These are phyloP conservation scores for Xylaria polymorpha DNA, from an alignment of 2,329 filamentous ascomycete species.

Conservation along the genomic window DNA sequence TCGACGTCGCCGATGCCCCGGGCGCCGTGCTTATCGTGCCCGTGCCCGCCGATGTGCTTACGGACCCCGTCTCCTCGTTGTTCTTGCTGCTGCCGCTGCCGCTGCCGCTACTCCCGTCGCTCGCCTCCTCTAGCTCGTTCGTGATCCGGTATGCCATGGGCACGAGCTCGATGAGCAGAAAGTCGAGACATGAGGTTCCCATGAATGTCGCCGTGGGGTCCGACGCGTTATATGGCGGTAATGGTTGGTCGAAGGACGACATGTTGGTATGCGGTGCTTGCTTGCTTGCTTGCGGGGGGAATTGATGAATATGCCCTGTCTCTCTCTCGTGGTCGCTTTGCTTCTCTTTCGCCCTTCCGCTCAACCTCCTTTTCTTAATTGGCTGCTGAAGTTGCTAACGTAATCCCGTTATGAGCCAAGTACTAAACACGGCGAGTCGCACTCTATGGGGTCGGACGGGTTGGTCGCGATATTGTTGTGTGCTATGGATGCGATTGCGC, in stretches of 20 bases:
- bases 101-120: constrained; percentile 28
- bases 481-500: constrained; percentile 1
- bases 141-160: constrained; percentile 91
- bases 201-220: constrained; percentile 83
- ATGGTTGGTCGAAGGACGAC: constrained; percentile 76
- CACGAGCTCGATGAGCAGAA: constrained; percentile 95
- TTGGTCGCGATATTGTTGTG: constrained; percentile 6
- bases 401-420: not conserved
- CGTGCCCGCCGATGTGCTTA: constrained; percentile 31
- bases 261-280: constrained; percentile 16
- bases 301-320: not conserved
- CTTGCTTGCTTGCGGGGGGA: not conserved
- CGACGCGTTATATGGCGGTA: constrained; percentile 75
- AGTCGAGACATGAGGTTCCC: constrained; percentile 87
- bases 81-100: constrained; percentile 32
- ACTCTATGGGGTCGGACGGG: too few species aligned
- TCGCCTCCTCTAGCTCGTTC: constrained; percentile 71
- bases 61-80: constrained; percentile 38
- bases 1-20: constrained; percentile 32
- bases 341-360: not conserved
- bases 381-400: too few species aligned
- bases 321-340: not conserved
- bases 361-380: not conserved
- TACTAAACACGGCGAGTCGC: not conserved
- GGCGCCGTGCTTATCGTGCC: constrained; percentile 27